Conservation (phyloP, 2,329 filamentous ascomycete species). For the Rutstroemia sp. region DNA sequence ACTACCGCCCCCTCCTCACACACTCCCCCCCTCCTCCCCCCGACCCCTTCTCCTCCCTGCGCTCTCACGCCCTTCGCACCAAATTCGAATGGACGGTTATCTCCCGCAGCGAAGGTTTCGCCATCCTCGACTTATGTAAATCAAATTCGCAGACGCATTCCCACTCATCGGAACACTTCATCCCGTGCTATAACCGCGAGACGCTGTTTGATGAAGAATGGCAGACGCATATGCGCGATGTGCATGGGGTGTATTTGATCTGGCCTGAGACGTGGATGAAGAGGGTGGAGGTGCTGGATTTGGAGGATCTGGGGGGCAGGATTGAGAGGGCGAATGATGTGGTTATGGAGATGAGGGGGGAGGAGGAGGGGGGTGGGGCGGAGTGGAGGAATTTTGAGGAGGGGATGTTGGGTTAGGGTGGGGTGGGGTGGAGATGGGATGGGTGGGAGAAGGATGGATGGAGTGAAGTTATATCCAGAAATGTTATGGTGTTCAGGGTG, state of each 20-base stretch:
- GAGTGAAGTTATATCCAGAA: too few species aligned
- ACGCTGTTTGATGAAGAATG: constrained; percentile 28
- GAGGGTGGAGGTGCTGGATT: constrained; percentile 25
- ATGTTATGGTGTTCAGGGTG: too few species aligned
- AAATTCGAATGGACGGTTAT: constrained; percentile 26
- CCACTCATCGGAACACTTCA: background rate
- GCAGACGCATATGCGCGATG: constrained; percentile 27
- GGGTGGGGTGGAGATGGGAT: too few species aligned
- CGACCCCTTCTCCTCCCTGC: constrained; percentile 22
- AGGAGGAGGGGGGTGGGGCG: background rate
- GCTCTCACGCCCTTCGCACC: constrained; percentile 22
- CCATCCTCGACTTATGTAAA: constrained; percentile 25
- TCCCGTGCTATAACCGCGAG: constrained; percentile 26
- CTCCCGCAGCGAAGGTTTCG: constrained; percentile 22
- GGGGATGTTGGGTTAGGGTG: too few species aligned
- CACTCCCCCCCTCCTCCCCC: background rate
- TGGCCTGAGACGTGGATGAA: constrained; percentile 29
- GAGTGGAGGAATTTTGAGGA: too few species aligned
- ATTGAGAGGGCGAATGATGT: constrained; percentile 25
- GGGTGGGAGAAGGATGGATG: too few species aligned
- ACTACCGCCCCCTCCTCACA: background rate
- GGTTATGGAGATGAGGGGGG: constrained; percentile 19
- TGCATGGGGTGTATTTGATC: constrained; percentile 25
- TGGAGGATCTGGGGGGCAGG: constrained; percentile 24
- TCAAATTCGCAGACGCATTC: constrained; percentile 10